Evolutionary conservation across 2,329 filamentous ascomycete genomes (phyloP), one percentile per base, ranked within the genome.

Genomic region (Ustilaginoidea virens): DNA sequence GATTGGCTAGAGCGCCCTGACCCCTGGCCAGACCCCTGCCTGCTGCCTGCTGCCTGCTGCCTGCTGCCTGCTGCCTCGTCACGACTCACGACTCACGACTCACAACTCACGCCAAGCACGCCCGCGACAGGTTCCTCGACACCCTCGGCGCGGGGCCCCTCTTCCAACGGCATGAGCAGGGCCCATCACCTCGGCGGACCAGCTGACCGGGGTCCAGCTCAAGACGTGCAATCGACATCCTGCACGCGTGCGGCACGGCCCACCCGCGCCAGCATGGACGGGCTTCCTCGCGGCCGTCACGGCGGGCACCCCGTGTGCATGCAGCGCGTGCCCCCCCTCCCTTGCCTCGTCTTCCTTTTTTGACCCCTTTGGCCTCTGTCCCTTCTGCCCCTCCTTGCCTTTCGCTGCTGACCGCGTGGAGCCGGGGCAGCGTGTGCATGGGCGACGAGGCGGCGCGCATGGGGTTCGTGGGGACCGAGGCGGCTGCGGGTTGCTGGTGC

Each of bases 151-250:
- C 31, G 2, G 46, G 39, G 1, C 31, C 41, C 7, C 25, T 26
- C 1, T 29, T 40, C 4, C 30, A 46, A 2, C n/a, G 38, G 35
- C 11, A 24, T 17, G n/a, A 32, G 33, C 0, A 37, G 34, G 12
- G 23, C 35, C 12, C n/a, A 48, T 52, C 17, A 19, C 12, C 6
- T 36, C 38, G 4, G 36, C 44, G 7, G 40, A 49, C 13, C 37
- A 44, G 17, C 39, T 52, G 9, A 44, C 39, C 5, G 38, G 45
- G 5, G n/a, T 31, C 0, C 39, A 52, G 24, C 30, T 52, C 13
- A 39, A 40, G n/a, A 36, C 37, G 22, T 48, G 42, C 21, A n/a
- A 52, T 51, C 13, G 45, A 51, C 17, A 46, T 52, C 13, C 36
- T 52, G 4, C 46, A 51, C 16, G 49, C 46, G 0, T 52, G 49